Conservation (phyloP, 345 rosid genomes). For the Triadica sebifera region DNA sequence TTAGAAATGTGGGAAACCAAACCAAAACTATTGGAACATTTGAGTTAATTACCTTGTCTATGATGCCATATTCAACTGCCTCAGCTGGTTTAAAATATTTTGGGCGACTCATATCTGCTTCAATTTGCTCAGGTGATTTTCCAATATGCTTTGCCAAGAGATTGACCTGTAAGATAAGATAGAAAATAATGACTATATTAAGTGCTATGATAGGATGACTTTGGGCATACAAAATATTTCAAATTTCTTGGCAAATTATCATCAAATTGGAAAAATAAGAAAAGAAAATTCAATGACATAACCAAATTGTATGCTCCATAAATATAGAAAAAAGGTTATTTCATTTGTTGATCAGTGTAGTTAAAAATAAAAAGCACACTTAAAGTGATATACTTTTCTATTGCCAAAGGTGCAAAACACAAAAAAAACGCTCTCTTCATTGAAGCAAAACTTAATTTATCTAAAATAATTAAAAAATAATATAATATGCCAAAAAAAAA, state of each 20-base stretch:
- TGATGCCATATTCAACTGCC: constrained; percentile 88
- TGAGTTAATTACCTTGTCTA: constrained; percentile 58
- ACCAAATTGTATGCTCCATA: neutral
- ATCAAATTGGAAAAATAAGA: neutral
- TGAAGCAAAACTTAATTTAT: no score
- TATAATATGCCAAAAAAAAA: no score
- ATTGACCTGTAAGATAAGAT: constrained; percentile 48
- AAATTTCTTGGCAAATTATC: neutral
- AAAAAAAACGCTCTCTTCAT: no score
- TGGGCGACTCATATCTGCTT: constrained; percentile 74
- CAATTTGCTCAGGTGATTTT: constrained; percentile 75
- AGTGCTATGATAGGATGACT: constrained; percentile 8
- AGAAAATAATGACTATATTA: neutral
- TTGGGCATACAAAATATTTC: neutral
- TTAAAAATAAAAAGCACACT: no score
- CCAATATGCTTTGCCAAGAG: constrained; percentile 68
- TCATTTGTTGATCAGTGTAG: neutral
- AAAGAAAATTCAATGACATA: no score
- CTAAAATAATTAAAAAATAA: no score
- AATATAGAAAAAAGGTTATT: neutral
- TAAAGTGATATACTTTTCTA: no score
- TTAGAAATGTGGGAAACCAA: neutral
- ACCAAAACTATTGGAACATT: neutral
- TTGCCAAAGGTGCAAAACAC: no score
- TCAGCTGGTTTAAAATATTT: constrained; percentile 76